These are phyloP conservation scores for Boletus rufocinnamomeus DNA, from an alignment of 768 basidiomycete genomes.

Conservation along the genomic window DNA sequence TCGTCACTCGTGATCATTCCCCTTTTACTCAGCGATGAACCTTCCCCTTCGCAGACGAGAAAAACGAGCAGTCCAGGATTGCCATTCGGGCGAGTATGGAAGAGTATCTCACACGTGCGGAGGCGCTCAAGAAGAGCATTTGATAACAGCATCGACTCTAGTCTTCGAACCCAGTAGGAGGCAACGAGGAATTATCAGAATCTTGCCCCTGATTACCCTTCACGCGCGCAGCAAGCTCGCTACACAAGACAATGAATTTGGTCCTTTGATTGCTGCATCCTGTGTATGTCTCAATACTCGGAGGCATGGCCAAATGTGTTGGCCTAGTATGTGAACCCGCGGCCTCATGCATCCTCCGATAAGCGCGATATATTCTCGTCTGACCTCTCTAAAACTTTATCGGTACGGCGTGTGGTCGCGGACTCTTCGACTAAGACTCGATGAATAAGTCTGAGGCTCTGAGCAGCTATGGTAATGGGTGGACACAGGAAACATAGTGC, in stretches of 20 bases:
- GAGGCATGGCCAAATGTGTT: too few species aligned
- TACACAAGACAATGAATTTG: neutral
- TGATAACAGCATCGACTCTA: neutral
- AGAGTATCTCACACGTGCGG: slow-evolving; percentile 89
- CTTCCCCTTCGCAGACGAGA: slow-evolving; percentile 52
- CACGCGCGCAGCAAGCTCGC: neutral
- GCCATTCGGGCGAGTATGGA: slow-evolving; percentile 83
- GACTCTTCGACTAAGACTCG: too few species aligned
- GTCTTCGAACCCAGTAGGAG: neutral
- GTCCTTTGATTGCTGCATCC: neutral
- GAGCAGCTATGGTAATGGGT: too few species aligned
- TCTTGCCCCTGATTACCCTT: neutral
- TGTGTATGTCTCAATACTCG: neutral
- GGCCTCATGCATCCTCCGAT: too few species aligned
- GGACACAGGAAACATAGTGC: too few species aligned
- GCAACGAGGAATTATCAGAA: neutral
- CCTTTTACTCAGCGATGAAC: neutral
- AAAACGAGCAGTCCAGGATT: slow-evolving; percentile 84
- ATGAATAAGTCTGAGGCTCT: too few species aligned
- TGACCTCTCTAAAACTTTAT: too few species aligned
- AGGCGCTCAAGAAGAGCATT: slow-evolving; percentile 72
- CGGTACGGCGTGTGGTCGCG: too few species aligned
- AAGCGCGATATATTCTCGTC: too few species aligned
- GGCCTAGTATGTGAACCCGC: too few species aligned
- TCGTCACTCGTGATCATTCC: neutral